Conservation (phyloP, 495 filamentous ascomycete genomes). For the Bryoglossum gracile region DNA sequence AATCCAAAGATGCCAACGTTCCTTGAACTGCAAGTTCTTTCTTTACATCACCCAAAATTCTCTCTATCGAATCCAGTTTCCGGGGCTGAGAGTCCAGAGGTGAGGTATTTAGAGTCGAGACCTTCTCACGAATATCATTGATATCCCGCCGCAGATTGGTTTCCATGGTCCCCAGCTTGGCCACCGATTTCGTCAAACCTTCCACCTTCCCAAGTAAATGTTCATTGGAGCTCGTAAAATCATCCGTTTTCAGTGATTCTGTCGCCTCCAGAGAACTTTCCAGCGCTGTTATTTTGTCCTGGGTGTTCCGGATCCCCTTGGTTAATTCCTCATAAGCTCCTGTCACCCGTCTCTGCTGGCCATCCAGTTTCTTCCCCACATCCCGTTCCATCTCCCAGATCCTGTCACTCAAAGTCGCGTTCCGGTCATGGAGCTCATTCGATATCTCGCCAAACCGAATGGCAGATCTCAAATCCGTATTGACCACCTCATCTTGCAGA, state of each 20-base stretch:
- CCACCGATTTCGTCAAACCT: not conserved
- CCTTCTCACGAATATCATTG: not conserved
- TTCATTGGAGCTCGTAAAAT: not conserved
- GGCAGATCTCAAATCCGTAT: constrained; percentile 6
- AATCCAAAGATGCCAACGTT: constrained; percentile 2
- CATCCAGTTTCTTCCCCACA: constrained; percentile 1
- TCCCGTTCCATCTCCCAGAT: constrained; percentile 1
- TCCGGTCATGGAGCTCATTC: constrained; percentile 8
- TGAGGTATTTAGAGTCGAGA: not conserved
- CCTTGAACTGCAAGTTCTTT: not conserved
- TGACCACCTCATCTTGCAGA: constrained; percentile 1
- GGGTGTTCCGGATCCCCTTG: not conserved
- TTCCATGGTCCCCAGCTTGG: not conserved
- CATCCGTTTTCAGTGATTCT: not conserved
- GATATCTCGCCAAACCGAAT: constrained; percentile 8
- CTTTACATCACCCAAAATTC: not conserved
- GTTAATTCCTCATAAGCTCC: constrained; percentile 1
- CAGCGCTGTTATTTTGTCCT: constrained; percentile 1
- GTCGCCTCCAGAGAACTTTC: not conserved
- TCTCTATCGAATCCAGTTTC: constrained; percentile 2
- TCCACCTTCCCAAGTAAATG: not conserved
- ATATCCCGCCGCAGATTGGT: not conserved
- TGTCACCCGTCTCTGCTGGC: constrained; percentile 1
- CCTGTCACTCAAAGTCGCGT: not conserved
- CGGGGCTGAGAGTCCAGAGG: not conserved